Percentiles rank a stretch among this genome's conserved stretches.
Evolutionary conservation across 2,329 filamentous ascomycete genomes (phyloP).

Genomic region (Xylaria digitata): DNA sequence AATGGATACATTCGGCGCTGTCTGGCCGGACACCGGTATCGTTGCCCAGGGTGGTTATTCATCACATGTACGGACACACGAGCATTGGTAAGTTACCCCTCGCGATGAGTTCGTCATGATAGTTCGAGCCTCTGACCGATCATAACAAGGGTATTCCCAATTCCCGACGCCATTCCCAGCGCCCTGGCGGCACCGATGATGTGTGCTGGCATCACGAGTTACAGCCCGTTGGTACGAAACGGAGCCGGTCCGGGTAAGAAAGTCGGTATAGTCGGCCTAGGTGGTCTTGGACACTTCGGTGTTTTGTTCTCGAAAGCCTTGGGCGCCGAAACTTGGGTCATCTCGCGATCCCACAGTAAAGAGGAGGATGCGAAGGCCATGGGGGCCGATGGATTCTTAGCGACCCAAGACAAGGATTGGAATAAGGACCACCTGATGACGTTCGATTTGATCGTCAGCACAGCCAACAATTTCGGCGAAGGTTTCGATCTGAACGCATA

Average conservation of each 20-base stretch:
- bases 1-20: constrained; percentile 69
- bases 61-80: constrained; percentile 76
- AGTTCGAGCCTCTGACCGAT: constrained; percentile 5
- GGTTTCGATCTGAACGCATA: constrained; percentile 77
- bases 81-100: constrained; percentile 68
- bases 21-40: constrained; percentile 69
- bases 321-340: constrained; percentile 71
- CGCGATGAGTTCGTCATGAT: not conserved
- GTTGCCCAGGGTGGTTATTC: constrained; percentile 71
- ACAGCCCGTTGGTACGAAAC: constrained; percentile 80
- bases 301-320: constrained; percentile 76
- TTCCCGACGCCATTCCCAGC: constrained; percentile 76
- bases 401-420: constrained; percentile 68
- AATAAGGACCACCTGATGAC: constrained; percentile 67
- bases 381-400: constrained; percentile 71
- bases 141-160: constrained; percentile 70
- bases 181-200: constrained; percentile 80
- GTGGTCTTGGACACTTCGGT: constrained; percentile 78
- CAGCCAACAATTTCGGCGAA: constrained; percentile 74
- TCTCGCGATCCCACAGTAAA: constrained; percentile 70
- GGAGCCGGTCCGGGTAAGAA: constrained; percentile 82
- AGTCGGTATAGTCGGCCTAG: constrained; percentile 78
- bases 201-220: constrained; percentile 85
- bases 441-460: constrained; percentile 83
- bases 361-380: constrained; percentile 68